phyloP scores from a whole-genome alignment of 257 asterid species.

The Buddleja alternifolia region DNA sequence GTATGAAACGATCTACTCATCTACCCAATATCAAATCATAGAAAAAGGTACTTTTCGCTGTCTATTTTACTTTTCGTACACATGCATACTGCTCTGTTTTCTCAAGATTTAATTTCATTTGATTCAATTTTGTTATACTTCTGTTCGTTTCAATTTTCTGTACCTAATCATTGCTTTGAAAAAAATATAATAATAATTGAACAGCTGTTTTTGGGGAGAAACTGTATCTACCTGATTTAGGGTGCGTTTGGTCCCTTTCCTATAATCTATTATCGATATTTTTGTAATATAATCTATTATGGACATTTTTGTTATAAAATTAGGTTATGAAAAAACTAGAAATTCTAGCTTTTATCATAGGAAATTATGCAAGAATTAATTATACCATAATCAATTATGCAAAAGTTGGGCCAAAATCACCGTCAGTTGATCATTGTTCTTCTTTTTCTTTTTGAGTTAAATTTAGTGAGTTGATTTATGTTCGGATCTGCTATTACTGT shows the following conservation, averaged over 20 bases:
- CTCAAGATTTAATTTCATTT: background rate
- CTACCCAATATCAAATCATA: background rate
- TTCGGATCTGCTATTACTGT: background rate
- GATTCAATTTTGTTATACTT: background rate
- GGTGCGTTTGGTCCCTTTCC: too few species aligned
- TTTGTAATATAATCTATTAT: too few species aligned
- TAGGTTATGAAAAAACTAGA: too few species aligned
- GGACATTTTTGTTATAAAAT: too few species aligned
- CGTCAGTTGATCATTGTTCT: constrained; percentile 26
- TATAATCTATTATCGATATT: too few species aligned
- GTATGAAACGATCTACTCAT: background rate
- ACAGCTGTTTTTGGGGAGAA: constrained; percentile 25
- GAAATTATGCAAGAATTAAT: too few species aligned
- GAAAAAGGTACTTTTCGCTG: constrained; percentile 22
- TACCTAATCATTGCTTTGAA: constrained; percentile 27
- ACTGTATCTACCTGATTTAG: background rate
- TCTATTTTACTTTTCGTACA: constrained; percentile 4
- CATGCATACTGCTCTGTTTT: background rate
- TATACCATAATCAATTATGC: too few species aligned
- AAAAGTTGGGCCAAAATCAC: too few species aligned
- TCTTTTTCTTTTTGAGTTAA: background rate
- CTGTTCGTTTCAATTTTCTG: constrained; percentile 9
- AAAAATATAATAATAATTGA: background rate
- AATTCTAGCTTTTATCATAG: too few species aligned
- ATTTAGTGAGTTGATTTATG: background rate